Conservation (phyloP, 371 early-diverging fungal species). For the Aphelidium insulamus region DNA sequence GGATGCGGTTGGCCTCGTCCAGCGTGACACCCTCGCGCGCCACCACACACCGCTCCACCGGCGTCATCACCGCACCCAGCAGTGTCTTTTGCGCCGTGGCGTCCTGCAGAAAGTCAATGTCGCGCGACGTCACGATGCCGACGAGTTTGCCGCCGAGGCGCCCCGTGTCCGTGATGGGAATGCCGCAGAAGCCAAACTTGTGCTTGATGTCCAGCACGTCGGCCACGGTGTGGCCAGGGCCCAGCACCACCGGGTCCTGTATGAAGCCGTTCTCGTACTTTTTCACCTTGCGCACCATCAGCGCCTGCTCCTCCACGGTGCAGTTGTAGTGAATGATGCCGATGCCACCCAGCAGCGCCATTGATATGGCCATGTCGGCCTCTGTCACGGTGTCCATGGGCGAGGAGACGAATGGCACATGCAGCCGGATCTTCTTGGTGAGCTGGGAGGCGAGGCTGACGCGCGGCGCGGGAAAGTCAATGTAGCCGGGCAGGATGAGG, state of each 20-base stretch:
- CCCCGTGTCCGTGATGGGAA: slow-evolving; percentile 82
- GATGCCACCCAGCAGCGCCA: slow-evolving; percentile 87
- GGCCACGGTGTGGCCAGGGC: slow-evolving; percentile 55
- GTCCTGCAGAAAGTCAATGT: slow-evolving; percentile 72
- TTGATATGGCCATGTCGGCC: slow-evolving; percentile 85
- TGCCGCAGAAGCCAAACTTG: slow-evolving; percentile 77
- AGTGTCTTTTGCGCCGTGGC: slow-evolving; percentile 16
- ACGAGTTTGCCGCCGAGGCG: slow-evolving; percentile 67
- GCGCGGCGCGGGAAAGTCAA: slow-evolving; percentile 66
- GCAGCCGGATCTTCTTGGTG: slow-evolving; percentile 63
- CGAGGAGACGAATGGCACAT: slow-evolving; percentile 75
- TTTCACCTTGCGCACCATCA: slow-evolving; percentile 91
- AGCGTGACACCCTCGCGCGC: slow-evolving; percentile 71
- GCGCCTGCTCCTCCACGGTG: slow-evolving; percentile 76
- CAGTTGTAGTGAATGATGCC: slow-evolving; percentile 97
- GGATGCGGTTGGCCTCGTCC: slow-evolving; percentile 67
- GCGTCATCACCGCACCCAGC: slow-evolving; percentile 68
- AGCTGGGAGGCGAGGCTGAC: slow-evolving; percentile 46
- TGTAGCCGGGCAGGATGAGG: slow-evolving; percentile 81
- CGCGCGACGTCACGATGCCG: slow-evolving; percentile 88
- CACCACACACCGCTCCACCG: slow-evolving; percentile 57
- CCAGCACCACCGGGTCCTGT: slow-evolving; percentile 69
- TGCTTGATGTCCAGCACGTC: slow-evolving; percentile 73
- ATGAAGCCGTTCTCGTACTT: slow-evolving; percentile 97
- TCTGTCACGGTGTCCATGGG: slow-evolving; percentile 98